Conservation (phyloP, 2,329 filamentous ascomycete species). For the Paraphaeosphaeria minitans region DNA sequence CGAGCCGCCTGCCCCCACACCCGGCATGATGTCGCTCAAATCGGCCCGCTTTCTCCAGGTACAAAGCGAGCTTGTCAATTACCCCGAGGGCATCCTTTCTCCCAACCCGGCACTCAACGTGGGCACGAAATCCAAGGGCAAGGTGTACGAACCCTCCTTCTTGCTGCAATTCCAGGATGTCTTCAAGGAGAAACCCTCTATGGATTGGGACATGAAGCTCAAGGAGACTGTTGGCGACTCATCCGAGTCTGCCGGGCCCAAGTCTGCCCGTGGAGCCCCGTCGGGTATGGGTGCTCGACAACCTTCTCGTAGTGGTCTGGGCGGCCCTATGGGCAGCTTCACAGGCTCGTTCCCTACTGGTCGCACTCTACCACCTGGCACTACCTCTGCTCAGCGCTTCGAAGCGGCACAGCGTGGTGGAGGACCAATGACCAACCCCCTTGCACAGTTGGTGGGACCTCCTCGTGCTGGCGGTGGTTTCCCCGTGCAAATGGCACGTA, state of each 20-base stretch:
- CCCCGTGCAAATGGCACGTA: slow-evolving; percentile 72
- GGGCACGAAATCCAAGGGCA: slow-evolving; percentile 77
- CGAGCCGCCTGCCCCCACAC: slow-evolving; percentile 90
- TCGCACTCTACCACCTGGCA: slow-evolving; percentile 72
- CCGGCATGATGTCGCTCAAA: slow-evolving; percentile 90
- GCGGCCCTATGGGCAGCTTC: slow-evolving; percentile 72
- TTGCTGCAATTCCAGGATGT: slow-evolving; percentile 94
- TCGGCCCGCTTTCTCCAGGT: slow-evolving; percentile 86
- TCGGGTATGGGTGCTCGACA: slow-evolving; percentile 55
- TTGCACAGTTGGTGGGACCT: slow-evolving; percentile 61
- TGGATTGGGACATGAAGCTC: slow-evolving; percentile 91
- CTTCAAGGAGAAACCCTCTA: slow-evolving; percentile 93
- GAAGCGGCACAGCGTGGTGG: slow-evolving; percentile 33
- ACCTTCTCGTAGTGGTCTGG: slow-evolving; percentile 47
- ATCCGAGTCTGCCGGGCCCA: slow-evolving; percentile 67
- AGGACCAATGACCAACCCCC: slow-evolving; percentile 54
- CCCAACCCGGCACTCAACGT: slow-evolving; percentile 93
- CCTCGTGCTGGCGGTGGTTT: slow-evolving; percentile 62
- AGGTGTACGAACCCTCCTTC: slow-evolving; percentile 96
- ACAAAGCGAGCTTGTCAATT: slow-evolving; percentile 73
- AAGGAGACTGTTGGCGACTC: slow-evolving; percentile 84
- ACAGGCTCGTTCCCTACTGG: slow-evolving; percentile 49
- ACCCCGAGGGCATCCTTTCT: slow-evolving; percentile 82
- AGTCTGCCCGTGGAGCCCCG: slow-evolving; percentile 61
- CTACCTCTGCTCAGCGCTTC: slow-evolving; percentile 79